Conservation (phyloP, 2,329 filamentous ascomycete species). For the Pseudophaeomoniella oleicola region DNA sequence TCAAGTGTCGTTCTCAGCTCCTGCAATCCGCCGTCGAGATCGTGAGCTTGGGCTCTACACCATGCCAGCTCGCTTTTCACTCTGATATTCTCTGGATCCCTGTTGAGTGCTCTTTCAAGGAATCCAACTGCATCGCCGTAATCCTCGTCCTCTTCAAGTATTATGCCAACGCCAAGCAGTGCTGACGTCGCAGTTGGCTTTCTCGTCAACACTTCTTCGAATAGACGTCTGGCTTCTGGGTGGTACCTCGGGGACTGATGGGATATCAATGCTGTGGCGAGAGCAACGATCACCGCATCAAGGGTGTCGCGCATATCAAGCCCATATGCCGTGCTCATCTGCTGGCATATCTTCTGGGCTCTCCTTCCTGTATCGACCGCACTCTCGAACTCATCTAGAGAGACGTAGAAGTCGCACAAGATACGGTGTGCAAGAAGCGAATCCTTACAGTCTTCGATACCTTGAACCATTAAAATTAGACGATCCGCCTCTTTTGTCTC, state of each 20-base stretch:
- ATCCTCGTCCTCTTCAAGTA: conserved; percentile 86
- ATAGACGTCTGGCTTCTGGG: conserved; percentile 70
- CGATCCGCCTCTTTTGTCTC: conserved; percentile 63
- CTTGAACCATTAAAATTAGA: conserved; percentile 65
- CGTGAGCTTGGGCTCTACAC: conserved; percentile 73
- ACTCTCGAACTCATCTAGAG: conserved; percentile 71
- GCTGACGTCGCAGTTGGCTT: conserved; percentile 66
- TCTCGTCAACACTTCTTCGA: conserved; percentile 63
- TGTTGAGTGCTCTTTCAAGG: conserved; percentile 57
- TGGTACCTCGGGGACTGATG: conserved; percentile 86
- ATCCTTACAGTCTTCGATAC: conserved; percentile 44
- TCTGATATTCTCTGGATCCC: conserved; percentile 59
- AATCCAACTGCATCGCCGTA: conserved; percentile 71
- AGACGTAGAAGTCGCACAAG: conserved; percentile 68
- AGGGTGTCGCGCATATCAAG: conserved; percentile 52
- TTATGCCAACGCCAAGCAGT: conserved; percentile 77
- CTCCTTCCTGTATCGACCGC: conserved; percentile 55
- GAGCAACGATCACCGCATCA: conserved; percentile 60
- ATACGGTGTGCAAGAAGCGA: conserved; percentile 75
- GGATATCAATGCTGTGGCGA: conserved; percentile 79
- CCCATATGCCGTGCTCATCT: conserved; percentile 52
- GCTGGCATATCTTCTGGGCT: conserved; percentile 38
- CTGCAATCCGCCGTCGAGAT: conserved; percentile 51
- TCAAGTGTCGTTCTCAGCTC: conserved; percentile 59
- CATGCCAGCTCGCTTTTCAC: conserved; percentile 81